Evolutionary conservation across 768 basidiomycete species (phyloP), one percentile per base, ranked within the genome.

Genomic region (Naganishia vishniacii): DNA sequence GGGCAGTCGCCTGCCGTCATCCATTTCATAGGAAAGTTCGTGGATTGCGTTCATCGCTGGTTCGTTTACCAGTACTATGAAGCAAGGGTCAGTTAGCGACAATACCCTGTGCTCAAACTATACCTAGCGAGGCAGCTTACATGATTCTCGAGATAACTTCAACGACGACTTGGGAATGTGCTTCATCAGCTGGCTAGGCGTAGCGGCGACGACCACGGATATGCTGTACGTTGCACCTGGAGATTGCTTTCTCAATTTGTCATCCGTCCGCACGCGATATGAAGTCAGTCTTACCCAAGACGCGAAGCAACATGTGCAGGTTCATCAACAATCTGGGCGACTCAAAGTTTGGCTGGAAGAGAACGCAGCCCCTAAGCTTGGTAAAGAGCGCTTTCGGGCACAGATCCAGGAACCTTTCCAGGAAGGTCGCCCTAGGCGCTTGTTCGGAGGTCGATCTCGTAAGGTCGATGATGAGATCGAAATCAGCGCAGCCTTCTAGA

Each of bases 301-400:
- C 48, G 26, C 48, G 48, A 20, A 63, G 20, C 25, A 63, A 51
- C 37, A 63, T 63, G 49, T 51, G 51, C 25, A 63, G 31, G 41
- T 51, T 63, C 49, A 45, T 44, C 26, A 63, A 47, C 26, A 42
- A n/a, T 25, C 48, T 34, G 23, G 51, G 46, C 7, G 44, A 51
- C 18, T 49, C 48, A 25, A 63, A 29, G 31, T 63, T 63, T 11
- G 62, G 62, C 56, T 63, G 62, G 18, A 53, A 63, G 3, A 63
- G 15, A 11, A 51, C 62, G 18, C 53, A 28, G 15, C 41, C 44
- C 29, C 37, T 51, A 12, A 53, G 7, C 12, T 44, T 46, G 18
- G 23, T 31, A 9, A 63, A 20, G 1, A 63, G 23, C 12, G 31
- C 25, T 16, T 28, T 45, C 3, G 62, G 62, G n/a, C 48, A 63